These are phyloP conservation scores for Drechslera avenae DNA, from an alignment of 2,329 filamentous ascomycete genomes.

Conservation along the genomic window DNA sequence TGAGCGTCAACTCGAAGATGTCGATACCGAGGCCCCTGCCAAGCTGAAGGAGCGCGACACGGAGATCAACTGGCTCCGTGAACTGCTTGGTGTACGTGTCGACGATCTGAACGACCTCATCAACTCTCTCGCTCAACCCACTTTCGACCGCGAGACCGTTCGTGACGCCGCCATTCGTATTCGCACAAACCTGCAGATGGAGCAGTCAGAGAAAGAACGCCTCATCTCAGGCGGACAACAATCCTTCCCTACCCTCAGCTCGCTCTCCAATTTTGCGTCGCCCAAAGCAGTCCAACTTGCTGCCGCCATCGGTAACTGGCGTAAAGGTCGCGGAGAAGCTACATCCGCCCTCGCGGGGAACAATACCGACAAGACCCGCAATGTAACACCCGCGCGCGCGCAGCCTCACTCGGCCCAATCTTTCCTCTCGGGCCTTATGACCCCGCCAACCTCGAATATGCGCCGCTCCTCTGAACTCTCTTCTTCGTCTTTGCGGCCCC, in stretches of 20 bases:
- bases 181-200: conserved; percentile 95
- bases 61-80: conserved; percentile 92
- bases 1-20: conserved; percentile 69
- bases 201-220: conserved; percentile 91
- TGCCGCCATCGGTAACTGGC: conserved; percentile 98
- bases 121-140: conserved; percentile 72
- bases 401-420: conserved; percentile 59
- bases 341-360: conserved; percentile 53
- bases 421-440: conserved; percentile 81
- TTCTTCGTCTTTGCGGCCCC: conserved; percentile 35
- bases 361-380: conserved; percentile 37
- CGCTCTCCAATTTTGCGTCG: conserved; percentile 75
- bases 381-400: conserved; percentile 41
- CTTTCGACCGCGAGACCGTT: conserved; percentile 77
- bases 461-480: conserved; percentile 63
- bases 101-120: conserved; percentile 94
- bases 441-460: conserved; percentile 79
- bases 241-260: conserved; percentile 75
- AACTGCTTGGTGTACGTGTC: conserved; percentile 86
- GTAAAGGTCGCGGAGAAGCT: conserved; percentile 63
- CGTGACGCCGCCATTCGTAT: conserved; percentile 92
- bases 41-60: conserved; percentile 92
- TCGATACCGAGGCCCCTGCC: conserved; percentile 76
- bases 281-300: conserved; percentile 87
- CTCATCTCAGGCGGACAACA: conserved; percentile 67